These are phyloP conservation scores for Cytospora piceae DNA, from an alignment of 2,329 filamentous ascomycete species.

Conservation along the genomic window DNA sequence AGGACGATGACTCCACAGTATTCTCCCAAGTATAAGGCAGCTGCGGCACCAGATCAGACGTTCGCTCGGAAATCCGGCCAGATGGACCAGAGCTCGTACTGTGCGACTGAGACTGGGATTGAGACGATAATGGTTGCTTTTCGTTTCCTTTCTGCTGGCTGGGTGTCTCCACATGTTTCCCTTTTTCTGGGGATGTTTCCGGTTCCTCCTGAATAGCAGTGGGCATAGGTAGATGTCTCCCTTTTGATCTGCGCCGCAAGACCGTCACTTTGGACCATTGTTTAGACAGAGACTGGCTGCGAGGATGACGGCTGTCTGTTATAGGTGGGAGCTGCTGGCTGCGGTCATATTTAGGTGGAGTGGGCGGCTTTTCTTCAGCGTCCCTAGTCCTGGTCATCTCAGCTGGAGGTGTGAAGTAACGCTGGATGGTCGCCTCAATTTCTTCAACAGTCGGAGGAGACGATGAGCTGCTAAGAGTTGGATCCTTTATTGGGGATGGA, in stretches of 20 bases:
- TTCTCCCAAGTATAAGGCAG: constrained; percentile 34
- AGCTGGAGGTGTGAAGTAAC: neutral
- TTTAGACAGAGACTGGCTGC: constrained; percentile 18
- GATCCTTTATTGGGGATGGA: constrained; percentile 9
- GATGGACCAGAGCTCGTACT: neutral
- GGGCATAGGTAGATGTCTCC: constrained; percentile 14
- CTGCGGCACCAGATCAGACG: constrained; percentile 19
- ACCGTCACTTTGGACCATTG: constrained; percentile 22
- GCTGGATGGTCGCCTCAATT: neutral
- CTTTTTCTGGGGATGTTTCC: neutral
- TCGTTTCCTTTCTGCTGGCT: neutral
- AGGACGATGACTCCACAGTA: constrained; percentile 34
- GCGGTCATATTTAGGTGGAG: constrained; percentile 21
- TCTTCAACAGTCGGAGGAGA: neutral
- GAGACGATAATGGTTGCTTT: neutral
- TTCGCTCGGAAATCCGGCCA: neutral
- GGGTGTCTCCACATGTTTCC: neutral
- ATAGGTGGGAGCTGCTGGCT: neutral
- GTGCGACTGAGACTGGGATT: neutral
- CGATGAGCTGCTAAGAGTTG: neutral
- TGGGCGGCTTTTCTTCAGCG: constrained; percentile 5
- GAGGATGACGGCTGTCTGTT: constrained; percentile 1
- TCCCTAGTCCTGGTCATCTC: neutral
- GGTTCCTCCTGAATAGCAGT: constrained; percentile 13
- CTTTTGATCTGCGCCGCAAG: constrained; percentile 4